Percentiles rank a stretch among this genome's conserved stretches.
phyloP scores from a whole-genome alignment of 2,329 filamentous ascomycete species.

The Cytospora leucostoma region DNA sequence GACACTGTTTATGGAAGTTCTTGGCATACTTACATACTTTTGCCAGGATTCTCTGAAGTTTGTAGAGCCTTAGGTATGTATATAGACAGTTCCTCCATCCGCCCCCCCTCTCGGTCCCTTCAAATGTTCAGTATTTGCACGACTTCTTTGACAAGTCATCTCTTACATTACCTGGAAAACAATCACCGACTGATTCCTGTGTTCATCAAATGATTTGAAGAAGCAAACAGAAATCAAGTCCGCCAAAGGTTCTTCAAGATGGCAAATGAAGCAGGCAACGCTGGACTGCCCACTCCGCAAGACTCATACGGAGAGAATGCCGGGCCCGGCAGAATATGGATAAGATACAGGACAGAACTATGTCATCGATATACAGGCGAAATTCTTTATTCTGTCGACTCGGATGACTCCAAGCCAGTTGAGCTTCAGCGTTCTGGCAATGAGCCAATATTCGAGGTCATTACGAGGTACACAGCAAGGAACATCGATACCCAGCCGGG shows the following conservation, averaged over 20 bases:
- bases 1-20: neutral
- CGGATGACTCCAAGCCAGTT: neutral
- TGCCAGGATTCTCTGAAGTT: neutral
- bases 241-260: neutral
- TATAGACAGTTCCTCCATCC: neutral
- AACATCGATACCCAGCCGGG: neutral
- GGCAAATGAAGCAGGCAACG: neutral
- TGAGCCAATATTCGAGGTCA: constrained; percentile 13
- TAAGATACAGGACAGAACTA: constrained; percentile 30
- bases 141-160: neutral
- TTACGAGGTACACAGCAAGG: constrained; percentile 9
- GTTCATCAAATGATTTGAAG: no score
- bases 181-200: neutral
- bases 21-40: neutral
- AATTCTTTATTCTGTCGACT: constrained; percentile 12
- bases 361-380: constrained; percentile 26
- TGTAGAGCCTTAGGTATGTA: neutral
- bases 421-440: neutral
- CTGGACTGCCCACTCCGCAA: neutral
- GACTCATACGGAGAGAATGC: neutral
- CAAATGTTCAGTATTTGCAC: neutral
- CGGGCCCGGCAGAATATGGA: neutral
- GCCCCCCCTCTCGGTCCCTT: neutral
- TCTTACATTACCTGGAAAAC: neutral
- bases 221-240: neutral